These are phyloP conservation scores for Tuber magnatum DNA, from an alignment of 495 filamentous ascomycete genomes.

Conservation along the genomic window DNA sequence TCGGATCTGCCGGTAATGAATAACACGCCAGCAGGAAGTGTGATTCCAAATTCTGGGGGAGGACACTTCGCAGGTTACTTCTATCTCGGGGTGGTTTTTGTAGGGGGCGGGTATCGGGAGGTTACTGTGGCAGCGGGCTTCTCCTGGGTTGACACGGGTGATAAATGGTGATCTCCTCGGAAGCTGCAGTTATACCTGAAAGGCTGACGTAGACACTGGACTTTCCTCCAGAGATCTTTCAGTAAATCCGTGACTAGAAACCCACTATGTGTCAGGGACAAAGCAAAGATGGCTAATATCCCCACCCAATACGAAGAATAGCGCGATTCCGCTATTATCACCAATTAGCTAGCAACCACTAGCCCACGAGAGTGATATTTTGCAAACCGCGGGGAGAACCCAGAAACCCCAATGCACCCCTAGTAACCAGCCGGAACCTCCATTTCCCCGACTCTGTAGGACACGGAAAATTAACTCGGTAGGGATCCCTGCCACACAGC, in stretches of 20 bases:
- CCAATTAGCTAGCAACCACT: neutral
- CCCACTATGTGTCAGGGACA: neutral
- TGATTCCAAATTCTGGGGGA: neutral
- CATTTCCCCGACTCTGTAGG: neutral
- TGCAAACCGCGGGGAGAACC: neutral
- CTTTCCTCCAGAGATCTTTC: neutral
- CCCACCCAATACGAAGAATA: neutral
- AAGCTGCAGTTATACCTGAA: neutral
- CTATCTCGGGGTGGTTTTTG: neutral
- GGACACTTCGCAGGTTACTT: neutral
- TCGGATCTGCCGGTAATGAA: neutral
- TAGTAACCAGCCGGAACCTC: neutral
- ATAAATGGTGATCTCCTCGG: neutral
- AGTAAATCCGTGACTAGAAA: neutral
- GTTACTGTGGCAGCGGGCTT: neutral
- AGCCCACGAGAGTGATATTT: neutral
- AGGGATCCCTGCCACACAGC: neutral
- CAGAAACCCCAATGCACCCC: neutral
- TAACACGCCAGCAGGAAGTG: neutral
- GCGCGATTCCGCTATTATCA: neutral
- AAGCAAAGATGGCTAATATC: neutral
- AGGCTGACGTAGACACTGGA: neutral
- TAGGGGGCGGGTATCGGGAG: neutral
- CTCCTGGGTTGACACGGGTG: neutral
- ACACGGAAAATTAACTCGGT: neutral